phyloP scores from a whole-genome alignment of 2,329 filamentous ascomycete genomes.

The Mycogone perniciosa region DNA sequence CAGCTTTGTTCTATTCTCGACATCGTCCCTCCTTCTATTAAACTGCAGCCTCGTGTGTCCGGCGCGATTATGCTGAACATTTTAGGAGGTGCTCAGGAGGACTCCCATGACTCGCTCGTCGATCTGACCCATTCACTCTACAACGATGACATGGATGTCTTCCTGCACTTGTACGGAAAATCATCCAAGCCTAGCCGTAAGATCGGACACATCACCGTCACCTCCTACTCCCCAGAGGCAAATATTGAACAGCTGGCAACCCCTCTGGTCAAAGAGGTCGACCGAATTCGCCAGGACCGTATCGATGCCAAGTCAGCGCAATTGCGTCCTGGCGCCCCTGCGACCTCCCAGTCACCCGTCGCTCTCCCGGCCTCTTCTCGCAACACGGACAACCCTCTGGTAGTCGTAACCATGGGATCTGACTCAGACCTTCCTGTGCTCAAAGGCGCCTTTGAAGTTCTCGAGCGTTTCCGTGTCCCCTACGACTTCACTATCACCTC shows the following conservation, averaged over 20 bases:
- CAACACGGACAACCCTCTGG: slow-evolving; percentile 43
- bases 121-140: slow-evolving; percentile 39
- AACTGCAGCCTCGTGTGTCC: slow-evolving; percentile 52
- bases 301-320: slow-evolving; percentile 22
- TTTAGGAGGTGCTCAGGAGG: slow-evolving; percentile 59
- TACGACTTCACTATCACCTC: slow-evolving; percentile 71
- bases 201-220: slow-evolving; percentile 89
- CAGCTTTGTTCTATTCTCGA: slow-evolving; percentile 81
- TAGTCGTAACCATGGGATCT: slow-evolving; percentile 79
- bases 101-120: slow-evolving; percentile 53
- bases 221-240: slow-evolving; percentile 59
- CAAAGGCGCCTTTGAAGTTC: slow-evolving; percentile 57
- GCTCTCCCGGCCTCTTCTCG: slow-evolving; percentile 7
- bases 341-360: not conserved
- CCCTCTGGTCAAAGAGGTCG: slow-evolving; percentile 60
- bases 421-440: slow-evolving; percentile 69
- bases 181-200: slow-evolving; percentile 81
- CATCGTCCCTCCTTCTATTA: slow-evolving; percentile 43
- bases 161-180: slow-evolving; percentile 89
- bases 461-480: slow-evolving; percentile 64
- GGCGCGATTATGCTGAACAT: slow-evolving; percentile 76
- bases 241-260: slow-evolving; percentile 55
- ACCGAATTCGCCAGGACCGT: slow-evolving; percentile 52
- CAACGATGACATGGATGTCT: slow-evolving; percentile 41
- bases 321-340: not conserved